Base-by-base conservation (phyloP, 73 alveolate species). In the Breviolum minutum region DNA sequence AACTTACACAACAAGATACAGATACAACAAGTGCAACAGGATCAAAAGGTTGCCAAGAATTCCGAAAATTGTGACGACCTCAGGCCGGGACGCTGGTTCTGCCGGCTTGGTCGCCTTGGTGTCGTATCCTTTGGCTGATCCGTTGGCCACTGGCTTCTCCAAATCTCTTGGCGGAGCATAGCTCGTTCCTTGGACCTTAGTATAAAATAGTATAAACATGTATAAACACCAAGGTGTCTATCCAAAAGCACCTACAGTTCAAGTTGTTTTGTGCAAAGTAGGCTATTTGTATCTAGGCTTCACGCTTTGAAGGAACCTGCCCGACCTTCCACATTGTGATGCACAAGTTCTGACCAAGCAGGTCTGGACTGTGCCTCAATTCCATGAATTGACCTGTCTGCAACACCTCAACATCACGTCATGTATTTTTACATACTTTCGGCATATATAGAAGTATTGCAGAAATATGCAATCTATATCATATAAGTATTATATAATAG, bases 301-400 rank as follows among this genome's bases (percentile, higher is more conserved):
- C 32, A 48, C 62, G 40, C 96, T 90, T 77, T 61, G 87, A 90
- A 90, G 86, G 96, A 90, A n/a, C 96, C 96, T 63, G 69, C 96
- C 48, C 96, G 96, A 54, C 96, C 96, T 80, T 90, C 96, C 7
- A 87, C 95, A 48, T 82, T 82, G 71, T 82, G 91, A 60, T 82
- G 91, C 70, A 82, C 91, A 13, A 82, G 73, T 54, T 82, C 91
- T 20, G 91, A 82, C 91, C 91, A 82, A 9, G 91, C 73, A 8
- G 91, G 91, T 60, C 91, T 14, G 30, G 91, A 48, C 27, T 82
- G 94, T 6, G 79, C 94, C 76, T 63, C 70, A 40, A 27, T 12
- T 14, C 90, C 22, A 32, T 68, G 77, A 14, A 68, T 68, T 68
- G 77, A 68, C 54, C 54, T 40, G 54, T 40, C 54, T 40, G 54